Evolutionary conservation across 2,329 filamentous ascomycete genomes (phyloP).

Genomic region (Paecilomyces niveus): DNA sequence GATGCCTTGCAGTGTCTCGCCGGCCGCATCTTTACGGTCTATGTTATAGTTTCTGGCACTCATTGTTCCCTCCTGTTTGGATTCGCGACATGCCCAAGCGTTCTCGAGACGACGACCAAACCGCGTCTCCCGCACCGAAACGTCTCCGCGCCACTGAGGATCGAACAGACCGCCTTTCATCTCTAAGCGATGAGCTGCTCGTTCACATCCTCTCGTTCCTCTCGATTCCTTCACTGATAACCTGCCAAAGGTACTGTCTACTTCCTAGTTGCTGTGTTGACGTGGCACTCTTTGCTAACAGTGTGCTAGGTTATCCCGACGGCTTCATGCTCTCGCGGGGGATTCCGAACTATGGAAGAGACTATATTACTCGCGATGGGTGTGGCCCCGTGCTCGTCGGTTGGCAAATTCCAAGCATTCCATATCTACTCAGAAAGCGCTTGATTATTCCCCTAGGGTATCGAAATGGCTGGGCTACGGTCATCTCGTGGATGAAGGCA

Average conservation of each 20-base stretch:
- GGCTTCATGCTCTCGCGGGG: constrained; percentile 63
- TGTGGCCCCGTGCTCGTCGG: constrained; percentile 69
- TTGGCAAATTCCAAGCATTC: constrained; percentile 59
- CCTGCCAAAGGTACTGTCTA: constrained; percentile 50
- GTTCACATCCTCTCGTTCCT: constrained; percentile 75
- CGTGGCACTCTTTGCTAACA: not conserved
- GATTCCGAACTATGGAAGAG: constrained; percentile 90
- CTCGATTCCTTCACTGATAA: constrained; percentile 60
- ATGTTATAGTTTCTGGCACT: not conserved
- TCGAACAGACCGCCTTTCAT: constrained; percentile 56
- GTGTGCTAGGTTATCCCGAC: constrained; percentile 49
- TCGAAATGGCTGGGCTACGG: constrained; percentile 58
- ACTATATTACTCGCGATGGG: constrained; percentile 81
- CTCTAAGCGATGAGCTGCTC: constrained; percentile 79
- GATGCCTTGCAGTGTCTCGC: not conserved
- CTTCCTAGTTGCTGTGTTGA: not conserved
- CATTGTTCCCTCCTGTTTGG: not conserved
- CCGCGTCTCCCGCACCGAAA: constrained; percentile 34
- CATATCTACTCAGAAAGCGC: constrained; percentile 26
- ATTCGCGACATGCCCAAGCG: constrained; percentile 27
- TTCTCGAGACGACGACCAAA: constrained; percentile 10
- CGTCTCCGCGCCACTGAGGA: constrained; percentile 26
- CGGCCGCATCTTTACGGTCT: not conserved
- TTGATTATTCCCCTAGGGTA: constrained; percentile 48
- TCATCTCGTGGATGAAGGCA: constrained; percentile 45